Percentiles rank a stretch among this genome's conserved stretches.
Evolutionary conservation across 371 early-diverging fungal species (phyloP).

Genomic region (Cokeromyces recurvatus): DNA sequence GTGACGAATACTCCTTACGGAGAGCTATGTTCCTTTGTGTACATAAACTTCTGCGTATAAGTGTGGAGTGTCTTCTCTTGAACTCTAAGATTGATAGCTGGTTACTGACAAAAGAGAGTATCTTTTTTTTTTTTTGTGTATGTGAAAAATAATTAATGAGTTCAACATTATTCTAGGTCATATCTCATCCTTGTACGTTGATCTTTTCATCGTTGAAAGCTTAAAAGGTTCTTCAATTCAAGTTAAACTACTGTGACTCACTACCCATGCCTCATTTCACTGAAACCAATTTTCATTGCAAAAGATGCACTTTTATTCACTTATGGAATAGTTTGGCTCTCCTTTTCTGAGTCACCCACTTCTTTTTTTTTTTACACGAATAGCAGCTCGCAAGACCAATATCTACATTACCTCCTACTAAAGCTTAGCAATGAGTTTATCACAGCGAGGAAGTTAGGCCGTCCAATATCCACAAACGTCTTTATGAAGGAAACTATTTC

Average conservation of each 20-base stretch:
- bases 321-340: neutral
- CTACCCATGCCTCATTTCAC: neutral
- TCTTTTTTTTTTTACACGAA: neutral
- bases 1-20: slow-evolving; percentile 10
- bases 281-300: neutral
- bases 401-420: no score
- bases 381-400: neutral
- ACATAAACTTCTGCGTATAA: slow-evolving; percentile 9
- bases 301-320: neutral
- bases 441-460: no score
- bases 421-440: no score
- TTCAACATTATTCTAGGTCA: no score
- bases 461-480: no score
- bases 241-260: neutral
- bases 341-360: neutral
- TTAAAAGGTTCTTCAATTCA: neutral
- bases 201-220: neutral
- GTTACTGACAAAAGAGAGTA: slow-evolving; percentile 5
- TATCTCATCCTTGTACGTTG: no score
- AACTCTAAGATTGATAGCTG: slow-evolving; percentile 6
- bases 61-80: slow-evolving; percentile 11
- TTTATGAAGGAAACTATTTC: no score
- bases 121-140: no score
- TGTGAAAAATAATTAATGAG: no score
- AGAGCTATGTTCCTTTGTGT: slow-evolving; percentile 8